Evolutionary conservation across 2,329 filamentous ascomycete genomes (phyloP).

Genomic region (Plenodomus biglobosus): DNA sequence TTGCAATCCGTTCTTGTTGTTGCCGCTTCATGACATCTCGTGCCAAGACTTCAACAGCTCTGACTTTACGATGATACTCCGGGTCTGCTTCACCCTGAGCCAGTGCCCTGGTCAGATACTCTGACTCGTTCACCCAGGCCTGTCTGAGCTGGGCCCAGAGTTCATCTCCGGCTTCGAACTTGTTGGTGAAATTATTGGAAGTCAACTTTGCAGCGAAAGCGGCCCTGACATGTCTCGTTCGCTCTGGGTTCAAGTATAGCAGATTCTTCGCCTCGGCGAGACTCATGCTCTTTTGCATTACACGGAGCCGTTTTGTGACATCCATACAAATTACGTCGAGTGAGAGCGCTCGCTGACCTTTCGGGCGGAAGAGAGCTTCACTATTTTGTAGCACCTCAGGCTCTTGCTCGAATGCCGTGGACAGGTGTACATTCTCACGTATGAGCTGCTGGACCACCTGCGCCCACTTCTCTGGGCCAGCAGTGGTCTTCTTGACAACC

Average conservation of each 20-base stretch:
- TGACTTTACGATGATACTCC: constrained; percentile 58
- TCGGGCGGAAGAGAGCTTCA: constrained; percentile 30
- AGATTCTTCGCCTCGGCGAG: constrained; percentile 74
- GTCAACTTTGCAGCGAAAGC: constrained; percentile 68
- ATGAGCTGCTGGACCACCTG: constrained; percentile 68
- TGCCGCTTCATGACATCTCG: constrained; percentile 77
- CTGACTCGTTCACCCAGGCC: constrained; percentile 64
- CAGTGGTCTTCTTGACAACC: constrained; percentile 74
- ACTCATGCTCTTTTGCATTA: constrained; percentile 65
- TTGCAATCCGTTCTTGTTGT: constrained; percentile 65
- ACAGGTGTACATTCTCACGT: constrained; percentile 64
- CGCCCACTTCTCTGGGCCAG: constrained; percentile 73
- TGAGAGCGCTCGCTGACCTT: constrained; percentile 65
- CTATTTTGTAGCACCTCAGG: constrained; percentile 55
- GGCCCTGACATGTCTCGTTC: constrained; percentile 65
- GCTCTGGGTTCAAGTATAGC: constrained; percentile 68
- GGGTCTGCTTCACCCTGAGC: constrained; percentile 55
- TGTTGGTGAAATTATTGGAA: constrained; percentile 68
- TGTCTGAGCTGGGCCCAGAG: constrained; percentile 72
- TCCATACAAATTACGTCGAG: constrained; percentile 79
- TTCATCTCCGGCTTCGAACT: constrained; percentile 69
- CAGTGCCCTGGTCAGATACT: constrained; percentile 59
- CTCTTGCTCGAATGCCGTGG: constrained; percentile 59
- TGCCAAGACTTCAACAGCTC: constrained; percentile 70
- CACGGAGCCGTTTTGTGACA: constrained; percentile 77